Percentiles rank a stretch among this genome's conserved stretches.
These are phyloP conservation scores for Yamadazyma sp. DNA, from an alignment of 805 yeast species.

Conservation along the genomic window DNA sequence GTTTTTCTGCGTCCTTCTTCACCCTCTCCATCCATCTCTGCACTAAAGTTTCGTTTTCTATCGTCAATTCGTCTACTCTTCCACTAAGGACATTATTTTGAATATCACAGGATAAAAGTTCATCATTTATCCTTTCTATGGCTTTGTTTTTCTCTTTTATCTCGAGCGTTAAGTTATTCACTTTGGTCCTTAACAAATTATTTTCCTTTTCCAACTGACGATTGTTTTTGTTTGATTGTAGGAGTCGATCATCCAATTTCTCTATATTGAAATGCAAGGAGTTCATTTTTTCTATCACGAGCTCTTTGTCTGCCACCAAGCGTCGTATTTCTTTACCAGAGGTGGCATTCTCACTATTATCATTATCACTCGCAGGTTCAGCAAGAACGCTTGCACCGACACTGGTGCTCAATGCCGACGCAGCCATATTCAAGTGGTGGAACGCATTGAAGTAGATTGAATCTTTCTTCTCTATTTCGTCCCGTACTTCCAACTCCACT, in stretches of 20 bases:
- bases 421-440: conserved; percentile 21
- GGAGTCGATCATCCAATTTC: conserved; percentile 18
- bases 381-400: neutral
- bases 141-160: conserved; percentile 52
- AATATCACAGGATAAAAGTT: conserved; percentile 57
- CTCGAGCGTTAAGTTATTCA: conserved; percentile 27
- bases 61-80: conserved; percentile 37
- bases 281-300: conserved; percentile 13
- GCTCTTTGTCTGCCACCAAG: conserved; percentile 9
- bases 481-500: conserved; percentile 28
- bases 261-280: conserved; percentile 22
- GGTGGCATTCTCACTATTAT: neutral
- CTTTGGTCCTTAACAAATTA: conserved; percentile 18
- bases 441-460: conserved; percentile 34
- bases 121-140: conserved; percentile 64
- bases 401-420: neutral
- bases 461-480: conserved; percentile 32
- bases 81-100: conserved; percentile 50
- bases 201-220: conserved; percentile 19
- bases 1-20: conserved; percentile 55
- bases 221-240: conserved; percentile 13
- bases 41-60: conserved; percentile 52
- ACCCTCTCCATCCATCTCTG: conserved; percentile 45
- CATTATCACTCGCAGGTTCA: neutral
- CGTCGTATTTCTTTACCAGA: neutral